Percentiles rank a stretch among this genome's conserved stretches.
These are phyloP conservation scores for Microthyrium microscopicum DNA, from an alignment of 2,329 filamentous ascomycete species.

Conservation along the genomic window DNA sequence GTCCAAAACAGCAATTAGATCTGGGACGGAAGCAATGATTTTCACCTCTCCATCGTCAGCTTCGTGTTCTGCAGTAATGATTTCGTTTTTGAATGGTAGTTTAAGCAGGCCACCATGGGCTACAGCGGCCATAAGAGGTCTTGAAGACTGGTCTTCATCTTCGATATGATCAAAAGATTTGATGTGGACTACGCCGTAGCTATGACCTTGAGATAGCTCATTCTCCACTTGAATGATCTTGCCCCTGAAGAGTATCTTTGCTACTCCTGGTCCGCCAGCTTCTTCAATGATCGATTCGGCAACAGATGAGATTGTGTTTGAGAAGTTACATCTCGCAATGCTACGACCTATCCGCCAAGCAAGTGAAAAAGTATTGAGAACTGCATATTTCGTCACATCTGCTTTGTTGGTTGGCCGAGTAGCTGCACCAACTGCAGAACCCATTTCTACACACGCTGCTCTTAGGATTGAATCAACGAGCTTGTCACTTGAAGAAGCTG, in stretches of 20 bases:
- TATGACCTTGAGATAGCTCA: constrained; percentile 38
- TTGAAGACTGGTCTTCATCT: constrained; percentile 12
- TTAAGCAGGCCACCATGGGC: constrained; percentile 34
- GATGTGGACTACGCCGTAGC: constrained; percentile 43
- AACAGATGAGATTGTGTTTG: constrained; percentile 35
- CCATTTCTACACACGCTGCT: constrained; percentile 5
- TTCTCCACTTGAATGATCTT: constrained; percentile 47
- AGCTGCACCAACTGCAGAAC: constrained; percentile 20
- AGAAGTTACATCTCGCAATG: constrained; percentile 33
- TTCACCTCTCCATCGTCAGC: constrained; percentile 20
- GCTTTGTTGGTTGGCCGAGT: constrained; percentile 23
- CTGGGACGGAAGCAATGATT: constrained; percentile 31
- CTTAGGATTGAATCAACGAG: constrained; percentile 8
- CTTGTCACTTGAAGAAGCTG: constrained; percentile 8
- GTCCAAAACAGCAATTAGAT: constrained; percentile 33
- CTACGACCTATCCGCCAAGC: constrained; percentile 41
- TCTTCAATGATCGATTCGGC: constrained; percentile 43
- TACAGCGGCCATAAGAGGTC: constrained; percentile 17
- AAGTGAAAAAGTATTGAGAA: constrained; percentile 26
- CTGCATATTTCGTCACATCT: constrained; percentile 19
- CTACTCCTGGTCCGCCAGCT: constrained; percentile 36
- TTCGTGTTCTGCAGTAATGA: constrained; percentile 39
- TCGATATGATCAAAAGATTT: constrained; percentile 18
- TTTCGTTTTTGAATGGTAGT: constrained; percentile 61
- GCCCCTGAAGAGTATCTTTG: constrained; percentile 43